These are phyloP conservation scores for Blumeria graminis DNA, from an alignment of 2,329 filamentous ascomycete genomes.

Conservation along the genomic window DNA sequence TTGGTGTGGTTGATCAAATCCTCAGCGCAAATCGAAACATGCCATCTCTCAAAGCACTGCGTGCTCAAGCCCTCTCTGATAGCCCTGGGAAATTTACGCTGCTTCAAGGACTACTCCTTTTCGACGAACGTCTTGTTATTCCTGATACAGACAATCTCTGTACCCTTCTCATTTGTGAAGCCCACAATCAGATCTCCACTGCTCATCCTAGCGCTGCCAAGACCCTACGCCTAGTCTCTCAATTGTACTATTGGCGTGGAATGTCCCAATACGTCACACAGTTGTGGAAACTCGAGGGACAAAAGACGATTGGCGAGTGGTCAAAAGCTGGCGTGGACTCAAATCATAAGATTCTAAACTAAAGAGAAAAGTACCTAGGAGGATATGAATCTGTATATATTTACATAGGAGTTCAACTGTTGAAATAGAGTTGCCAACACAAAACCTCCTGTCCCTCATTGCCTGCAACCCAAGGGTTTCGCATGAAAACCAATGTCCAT, in stretches of 20 bases:
- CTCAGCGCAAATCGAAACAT: not conserved
- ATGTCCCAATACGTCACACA: not conserved
- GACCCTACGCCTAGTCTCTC: not conserved
- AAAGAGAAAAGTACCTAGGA: no score
- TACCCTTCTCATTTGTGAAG: not conserved
- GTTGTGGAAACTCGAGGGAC: no score
- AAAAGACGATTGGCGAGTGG: no score
- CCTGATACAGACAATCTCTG: not conserved
- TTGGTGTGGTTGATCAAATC: not conserved
- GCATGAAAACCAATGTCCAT: no score
- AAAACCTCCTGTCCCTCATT: no score
- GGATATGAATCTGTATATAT: no score
- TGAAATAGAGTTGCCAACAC: no score
- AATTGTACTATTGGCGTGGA: not conserved
- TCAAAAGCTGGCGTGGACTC: no score
- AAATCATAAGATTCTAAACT: no score
- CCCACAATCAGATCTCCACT: not conserved
- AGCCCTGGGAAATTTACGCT: not conserved
- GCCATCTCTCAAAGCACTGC: not conserved
- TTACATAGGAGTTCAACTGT: no score
- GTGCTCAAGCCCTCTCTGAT: not conserved
- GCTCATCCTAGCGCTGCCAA: not conserved
- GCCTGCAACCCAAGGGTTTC: no score
- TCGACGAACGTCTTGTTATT: not conserved
- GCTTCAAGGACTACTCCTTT: not conserved